Evolutionary conservation across 2,329 filamentous ascomycete genomes (phyloP).

Genomic region (Aaosphaeria arxii): DNA sequence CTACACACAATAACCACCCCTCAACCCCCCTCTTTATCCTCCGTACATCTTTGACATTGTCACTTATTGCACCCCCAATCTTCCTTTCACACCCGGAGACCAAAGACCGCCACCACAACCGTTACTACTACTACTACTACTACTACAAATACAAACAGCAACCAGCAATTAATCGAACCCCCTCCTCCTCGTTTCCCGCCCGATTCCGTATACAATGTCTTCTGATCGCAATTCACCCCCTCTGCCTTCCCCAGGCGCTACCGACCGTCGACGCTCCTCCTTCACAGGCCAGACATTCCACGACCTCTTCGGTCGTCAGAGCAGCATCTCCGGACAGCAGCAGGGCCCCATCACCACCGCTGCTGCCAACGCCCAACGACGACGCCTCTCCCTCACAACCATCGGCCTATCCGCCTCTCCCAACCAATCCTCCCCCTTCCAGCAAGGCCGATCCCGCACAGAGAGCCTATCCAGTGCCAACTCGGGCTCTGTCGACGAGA

Average conservation of each 20-base stretch:
- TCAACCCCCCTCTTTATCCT: background rate
- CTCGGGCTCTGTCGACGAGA: conserved; percentile 48
- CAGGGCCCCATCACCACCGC: conserved; percentile 48
- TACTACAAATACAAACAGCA: background rate
- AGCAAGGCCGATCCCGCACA: conserved; percentile 37
- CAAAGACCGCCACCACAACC: too few species aligned
- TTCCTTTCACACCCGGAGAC: background rate
- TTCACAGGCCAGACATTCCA: conserved; percentile 49
- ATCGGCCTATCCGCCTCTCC: conserved; percentile 46
- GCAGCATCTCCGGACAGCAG: conserved; percentile 32
- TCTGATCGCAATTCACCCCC: conserved; percentile 41
- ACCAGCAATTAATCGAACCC: background rate
- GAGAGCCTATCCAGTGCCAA: conserved; percentile 49
- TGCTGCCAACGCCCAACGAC: conserved; percentile 48
- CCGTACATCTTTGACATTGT: background rate
- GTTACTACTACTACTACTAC: too few species aligned
- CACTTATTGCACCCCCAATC: background rate
- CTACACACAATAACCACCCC: background rate
- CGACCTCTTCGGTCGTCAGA: conserved; percentile 44
- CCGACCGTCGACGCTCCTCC: conserved; percentile 44
- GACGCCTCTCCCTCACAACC: conserved; percentile 50
- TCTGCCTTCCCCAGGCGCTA: conserved; percentile 32
- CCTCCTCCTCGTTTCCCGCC: conserved; percentile 1
- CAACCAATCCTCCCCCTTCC: conserved; percentile 42
- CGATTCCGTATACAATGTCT: conserved; percentile 23